These are phyloP conservation scores for Mycena vitilis DNA, from an alignment of 768 basidiomycete genomes.

Conservation along the genomic window DNA sequence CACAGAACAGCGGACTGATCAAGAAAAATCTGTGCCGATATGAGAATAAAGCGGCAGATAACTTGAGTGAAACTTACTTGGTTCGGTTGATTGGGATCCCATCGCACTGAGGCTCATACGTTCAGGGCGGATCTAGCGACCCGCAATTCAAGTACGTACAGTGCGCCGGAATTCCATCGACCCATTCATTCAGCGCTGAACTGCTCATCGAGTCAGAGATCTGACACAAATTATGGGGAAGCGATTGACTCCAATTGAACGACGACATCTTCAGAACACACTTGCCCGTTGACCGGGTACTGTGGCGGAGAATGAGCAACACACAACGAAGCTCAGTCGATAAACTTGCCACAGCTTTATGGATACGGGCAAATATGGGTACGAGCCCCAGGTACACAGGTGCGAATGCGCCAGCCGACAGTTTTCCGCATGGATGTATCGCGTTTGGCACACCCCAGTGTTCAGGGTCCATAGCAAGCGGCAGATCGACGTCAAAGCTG, in stretches of 20 bases:
- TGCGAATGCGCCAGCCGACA: constrained; percentile 46
- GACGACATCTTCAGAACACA: background rate
- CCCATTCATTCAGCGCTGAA: constrained; percentile 27
- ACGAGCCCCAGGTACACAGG: constrained; percentile 7
- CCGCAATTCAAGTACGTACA: background rate
- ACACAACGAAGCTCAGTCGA: background rate
- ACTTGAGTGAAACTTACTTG: background rate
- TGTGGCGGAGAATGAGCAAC: constrained; percentile 1
- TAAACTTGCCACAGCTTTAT: constrained; percentile 13
- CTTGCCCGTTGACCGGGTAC: constrained; percentile 5
- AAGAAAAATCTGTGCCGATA: constrained; percentile 14
- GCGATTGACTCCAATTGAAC: constrained; percentile 15
- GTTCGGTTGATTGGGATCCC: constrained; percentile 25
- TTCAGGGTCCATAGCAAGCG: constrained; percentile 65
- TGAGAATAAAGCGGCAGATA: background rate
- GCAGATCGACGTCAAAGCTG: constrained; percentile 74
- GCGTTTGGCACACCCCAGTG: constrained; percentile 59
- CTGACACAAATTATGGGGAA: background rate
- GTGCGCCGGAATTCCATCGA: constrained; percentile 19
- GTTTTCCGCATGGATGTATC: constrained; percentile 68
- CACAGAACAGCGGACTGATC: constrained; percentile 27
- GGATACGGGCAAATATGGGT: constrained; percentile 19
- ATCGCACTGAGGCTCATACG: constrained; percentile 9
- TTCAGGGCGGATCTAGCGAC: background rate
- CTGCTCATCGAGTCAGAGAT: background rate